A percentile compares a stretch with the other conserved stretches of the same genome.
Evolutionary conservation across 441 rosid genomes (phyloP).

Genomic region (Macaranga tanarius): DNA sequence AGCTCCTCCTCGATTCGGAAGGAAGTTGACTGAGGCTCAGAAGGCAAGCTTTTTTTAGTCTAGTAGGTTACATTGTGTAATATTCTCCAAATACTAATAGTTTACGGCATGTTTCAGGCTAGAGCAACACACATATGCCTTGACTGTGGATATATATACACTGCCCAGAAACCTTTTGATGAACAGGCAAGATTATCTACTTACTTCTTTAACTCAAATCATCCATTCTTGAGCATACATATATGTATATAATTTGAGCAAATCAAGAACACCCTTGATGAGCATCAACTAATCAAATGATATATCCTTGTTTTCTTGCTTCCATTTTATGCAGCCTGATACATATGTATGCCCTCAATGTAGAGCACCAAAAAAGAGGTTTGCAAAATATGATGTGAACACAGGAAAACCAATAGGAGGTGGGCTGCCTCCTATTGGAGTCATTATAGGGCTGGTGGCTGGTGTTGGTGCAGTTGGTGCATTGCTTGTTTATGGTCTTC

Average conservation of each 20-base stretch:
- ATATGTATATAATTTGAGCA: no score
- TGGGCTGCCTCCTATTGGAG: constrained; percentile 86
- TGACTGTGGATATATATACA: constrained; percentile 91
- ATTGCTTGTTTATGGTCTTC: constrained; percentile 86
- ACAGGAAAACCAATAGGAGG: constrained; percentile 89
- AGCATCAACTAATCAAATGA: neutral
- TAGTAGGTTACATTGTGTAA: no score
- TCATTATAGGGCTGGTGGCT: constrained; percentile 67
- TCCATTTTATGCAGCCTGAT: constrained; percentile 54
- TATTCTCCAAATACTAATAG: neutral
- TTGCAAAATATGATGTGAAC: constrained; percentile 71
- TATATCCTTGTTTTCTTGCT: neutral
- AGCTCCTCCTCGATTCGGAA: constrained; percentile 92
- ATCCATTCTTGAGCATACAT: no score
- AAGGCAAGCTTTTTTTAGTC: constrained; percentile 51
- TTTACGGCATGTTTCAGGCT: constrained; percentile 44
- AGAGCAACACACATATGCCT: constrained; percentile 93
- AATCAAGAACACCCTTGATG: no score
- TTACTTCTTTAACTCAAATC: neutral
- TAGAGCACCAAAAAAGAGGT: constrained; percentile 87
- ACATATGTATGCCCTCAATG: constrained; percentile 84
- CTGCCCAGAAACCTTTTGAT: constrained; percentile 69
- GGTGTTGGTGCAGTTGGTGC: constrained; percentile 87
- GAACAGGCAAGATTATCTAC: constrained; percentile 57
- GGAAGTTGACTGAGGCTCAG: constrained; percentile 82